phyloP scores from a whole-genome alignment of 768 basidiomycete genomes.

The Tylopilus vinaceipallidus region DNA sequence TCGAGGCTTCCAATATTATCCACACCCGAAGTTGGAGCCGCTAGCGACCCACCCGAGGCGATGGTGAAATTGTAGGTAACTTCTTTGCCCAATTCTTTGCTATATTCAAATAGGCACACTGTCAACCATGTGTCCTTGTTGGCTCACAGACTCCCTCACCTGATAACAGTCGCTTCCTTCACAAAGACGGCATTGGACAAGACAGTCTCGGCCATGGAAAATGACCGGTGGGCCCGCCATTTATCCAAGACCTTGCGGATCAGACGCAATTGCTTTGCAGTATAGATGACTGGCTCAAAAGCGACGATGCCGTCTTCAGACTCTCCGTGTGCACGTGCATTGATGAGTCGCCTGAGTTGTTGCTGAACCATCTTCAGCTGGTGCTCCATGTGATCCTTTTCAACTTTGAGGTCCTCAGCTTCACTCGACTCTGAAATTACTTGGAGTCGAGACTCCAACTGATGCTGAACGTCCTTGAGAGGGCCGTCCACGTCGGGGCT shows the following conservation, averaged over 20 bases:
- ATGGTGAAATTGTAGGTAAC: constrained; percentile 93
- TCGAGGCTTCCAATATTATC: constrained; percentile 86
- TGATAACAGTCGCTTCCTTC: constrained; percentile 95
- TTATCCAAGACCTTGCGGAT: constrained; percentile 80
- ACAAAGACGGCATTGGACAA: constrained; percentile 81
- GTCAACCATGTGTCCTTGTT: background rate
- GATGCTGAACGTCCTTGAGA: constrained; percentile 69
- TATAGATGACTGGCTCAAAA: constrained; percentile 82
- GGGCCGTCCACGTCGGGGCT: constrained; percentile 68
- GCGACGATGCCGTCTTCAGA: constrained; percentile 56
- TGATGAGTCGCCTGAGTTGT: constrained; percentile 80
- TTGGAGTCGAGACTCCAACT: constrained; percentile 66
- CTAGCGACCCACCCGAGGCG: constrained; percentile 76
- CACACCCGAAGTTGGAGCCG: constrained; percentile 76
- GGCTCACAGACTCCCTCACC: constrained; percentile 40
- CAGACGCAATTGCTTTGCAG: constrained; percentile 75
- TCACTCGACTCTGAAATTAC: constrained; percentile 67
- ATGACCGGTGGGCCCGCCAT: constrained; percentile 83
- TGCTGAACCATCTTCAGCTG: constrained; percentile 77
- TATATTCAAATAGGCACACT: constrained; percentile 29
- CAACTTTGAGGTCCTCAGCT: constrained; percentile 82
- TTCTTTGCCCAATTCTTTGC: constrained; percentile 83
- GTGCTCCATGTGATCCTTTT: constrained; percentile 92
- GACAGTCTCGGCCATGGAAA: constrained; percentile 90
- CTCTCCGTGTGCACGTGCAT: constrained; percentile 77